A percentile compares a stretch with the other conserved stretches of the same genome.
These are phyloP conservation scores for Plasmodium chabaudi DNA, from an alignment of 169 alveolate species.

Conservation along the genomic window DNA sequence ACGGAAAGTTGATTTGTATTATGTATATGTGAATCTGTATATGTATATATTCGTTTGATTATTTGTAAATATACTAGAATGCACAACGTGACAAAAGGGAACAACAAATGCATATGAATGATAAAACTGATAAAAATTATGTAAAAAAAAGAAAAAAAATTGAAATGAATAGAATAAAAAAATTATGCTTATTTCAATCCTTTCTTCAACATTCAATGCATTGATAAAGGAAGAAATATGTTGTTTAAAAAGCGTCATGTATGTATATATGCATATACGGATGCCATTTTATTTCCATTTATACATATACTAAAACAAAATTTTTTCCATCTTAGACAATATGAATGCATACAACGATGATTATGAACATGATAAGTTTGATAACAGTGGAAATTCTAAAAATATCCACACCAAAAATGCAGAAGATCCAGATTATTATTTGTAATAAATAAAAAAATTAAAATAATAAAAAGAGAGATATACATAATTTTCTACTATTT, in stretches of 20 bases:
- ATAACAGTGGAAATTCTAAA: slow-evolving; percentile 31
- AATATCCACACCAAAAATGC: slow-evolving; percentile 48
- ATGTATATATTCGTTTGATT: neutral
- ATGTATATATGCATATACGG: slow-evolving; percentile 8
- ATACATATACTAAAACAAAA: neutral
- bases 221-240: neutral
- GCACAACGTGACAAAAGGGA: neutral
- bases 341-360: slow-evolving; percentile 50
- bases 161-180: neutral
- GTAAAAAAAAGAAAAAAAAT: neutral
- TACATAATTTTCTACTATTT: neutral
- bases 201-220: neutral
- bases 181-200: neutral
- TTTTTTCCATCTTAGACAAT: slow-evolving; percentile 27
- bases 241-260: neutral
- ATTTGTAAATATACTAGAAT: neutral
- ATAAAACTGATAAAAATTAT: neutral
- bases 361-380: slow-evolving; percentile 45
- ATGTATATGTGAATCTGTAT: neutral
- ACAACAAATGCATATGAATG: neutral
- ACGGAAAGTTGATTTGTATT: neutral
- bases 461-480: slow-evolving; percentile 3
- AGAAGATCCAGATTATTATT: slow-evolving; percentile 73
- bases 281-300: neutral
- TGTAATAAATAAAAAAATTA: slow-evolving; percentile 52